Conservation (phyloP, 2,329 filamentous ascomycete genomes). For the Triangularia setosa region DNA sequence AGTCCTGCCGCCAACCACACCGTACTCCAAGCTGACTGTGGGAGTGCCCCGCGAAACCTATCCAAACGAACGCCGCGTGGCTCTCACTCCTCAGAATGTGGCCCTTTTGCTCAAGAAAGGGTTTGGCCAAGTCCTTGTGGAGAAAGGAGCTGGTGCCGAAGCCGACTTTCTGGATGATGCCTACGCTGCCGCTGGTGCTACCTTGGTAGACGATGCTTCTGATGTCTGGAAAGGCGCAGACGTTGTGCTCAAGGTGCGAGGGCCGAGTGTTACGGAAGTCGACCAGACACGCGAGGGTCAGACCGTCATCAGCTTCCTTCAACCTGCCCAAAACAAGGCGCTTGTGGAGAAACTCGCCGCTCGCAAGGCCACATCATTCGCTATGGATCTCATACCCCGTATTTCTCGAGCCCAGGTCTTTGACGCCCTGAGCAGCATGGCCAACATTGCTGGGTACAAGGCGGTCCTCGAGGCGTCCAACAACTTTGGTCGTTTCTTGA, state of each 20-base stretch:
- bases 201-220: constrained; percentile 62
- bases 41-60: constrained; percentile 78
- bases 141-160: constrained; percentile 72
- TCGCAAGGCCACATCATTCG: constrained; percentile 71
- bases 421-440: constrained; percentile 87
- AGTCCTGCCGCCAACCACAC: constrained; percentile 45
- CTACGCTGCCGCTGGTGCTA: constrained; percentile 75
- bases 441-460: constrained; percentile 91
- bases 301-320: constrained; percentile 77
- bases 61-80: constrained; percentile 75
- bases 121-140: constrained; percentile 70
- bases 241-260: constrained; percentile 80
- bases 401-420: constrained; percentile 87
- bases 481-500: constrained; percentile 81
- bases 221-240: constrained; percentile 72
- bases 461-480: constrained; percentile 87
- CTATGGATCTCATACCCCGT: constrained; percentile 89
- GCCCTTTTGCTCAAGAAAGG: constrained; percentile 80
- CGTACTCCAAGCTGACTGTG: constrained; percentile 70
- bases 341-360: constrained; percentile 69
- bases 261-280: constrained; percentile 67
- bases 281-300: constrained; percentile 63
- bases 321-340: constrained; percentile 74
- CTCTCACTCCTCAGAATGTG: constrained; percentile 80
- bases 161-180: constrained; percentile 75